phyloP scores from a whole-genome alignment of 805 yeast species.

The Yarrowia bubula region DNA sequence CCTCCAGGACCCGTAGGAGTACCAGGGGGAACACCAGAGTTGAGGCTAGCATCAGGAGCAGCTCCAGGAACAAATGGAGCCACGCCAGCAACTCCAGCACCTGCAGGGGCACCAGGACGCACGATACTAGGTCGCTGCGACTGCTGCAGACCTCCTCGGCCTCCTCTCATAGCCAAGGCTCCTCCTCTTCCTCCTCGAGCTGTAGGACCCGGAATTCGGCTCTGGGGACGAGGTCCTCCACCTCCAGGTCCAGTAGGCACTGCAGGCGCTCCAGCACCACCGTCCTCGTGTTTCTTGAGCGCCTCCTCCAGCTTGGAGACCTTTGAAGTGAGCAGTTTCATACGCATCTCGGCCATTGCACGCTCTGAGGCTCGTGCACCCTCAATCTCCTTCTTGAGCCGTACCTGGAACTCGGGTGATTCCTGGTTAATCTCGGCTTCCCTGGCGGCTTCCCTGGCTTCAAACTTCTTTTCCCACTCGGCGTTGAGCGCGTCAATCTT shows the following conservation, averaged over 20 bases:
- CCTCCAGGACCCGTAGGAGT: constrained; percentile 18
- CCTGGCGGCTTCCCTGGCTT: neutral
- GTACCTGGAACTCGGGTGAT: constrained; percentile 43
- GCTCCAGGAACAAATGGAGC: constrained; percentile 12
- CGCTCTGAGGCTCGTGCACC: constrained; percentile 51
- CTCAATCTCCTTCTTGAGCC: constrained; percentile 44
- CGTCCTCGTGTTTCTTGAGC: constrained; percentile 28
- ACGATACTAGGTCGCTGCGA: constrained; percentile 14
- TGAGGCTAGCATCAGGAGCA: neutral
- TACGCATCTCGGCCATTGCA: constrained; percentile 58
- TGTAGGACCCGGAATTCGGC: constrained; percentile 12
- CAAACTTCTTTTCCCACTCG: neutral
- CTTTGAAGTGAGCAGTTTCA: constrained; percentile 53
- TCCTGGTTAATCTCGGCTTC: constrained; percentile 19
- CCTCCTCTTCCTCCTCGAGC: constrained; percentile 12
- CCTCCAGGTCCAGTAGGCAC: neutral
- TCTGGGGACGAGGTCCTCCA: constrained; percentile 1
- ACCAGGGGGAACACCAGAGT: neutral
- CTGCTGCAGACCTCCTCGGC: neutral
- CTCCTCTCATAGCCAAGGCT: neutral
- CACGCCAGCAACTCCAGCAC: neutral
- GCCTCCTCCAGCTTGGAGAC: constrained; percentile 51
- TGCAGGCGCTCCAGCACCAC: neutral
- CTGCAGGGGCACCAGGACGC: neutral
- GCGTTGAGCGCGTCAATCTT: neutral